These are phyloP conservation scores for Talaromyces sp. DNA, from an alignment of 2,329 filamentous ascomycete genomes.

Conservation along the genomic window DNA sequence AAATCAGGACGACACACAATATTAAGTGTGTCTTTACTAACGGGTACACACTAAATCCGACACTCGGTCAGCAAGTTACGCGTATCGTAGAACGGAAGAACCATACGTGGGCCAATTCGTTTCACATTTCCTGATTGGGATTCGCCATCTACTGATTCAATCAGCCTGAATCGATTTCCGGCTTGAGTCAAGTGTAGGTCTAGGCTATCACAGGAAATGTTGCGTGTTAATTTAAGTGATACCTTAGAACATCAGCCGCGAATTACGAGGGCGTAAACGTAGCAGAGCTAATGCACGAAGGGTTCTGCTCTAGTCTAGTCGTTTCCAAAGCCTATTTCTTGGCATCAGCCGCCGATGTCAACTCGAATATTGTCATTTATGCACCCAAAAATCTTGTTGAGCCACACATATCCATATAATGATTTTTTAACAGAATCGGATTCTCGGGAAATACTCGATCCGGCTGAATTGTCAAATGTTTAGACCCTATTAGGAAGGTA, in stretches of 20 bases:
- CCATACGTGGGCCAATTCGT: not conserved
- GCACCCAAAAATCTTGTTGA: not conserved
- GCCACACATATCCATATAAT: not conserved
- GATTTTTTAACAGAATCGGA: too few species aligned
- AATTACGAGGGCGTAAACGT: not conserved
- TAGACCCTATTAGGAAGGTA: not conserved
- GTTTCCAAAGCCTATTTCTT: not conserved
- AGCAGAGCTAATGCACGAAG: not conserved
- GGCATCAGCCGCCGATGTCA: not conserved
- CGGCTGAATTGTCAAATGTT: too few species aligned
- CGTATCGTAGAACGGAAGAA: not conserved
- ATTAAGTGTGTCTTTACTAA: not conserved
- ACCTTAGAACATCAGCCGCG: not conserved
- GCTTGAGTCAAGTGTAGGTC: not conserved
- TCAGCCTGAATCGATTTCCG: not conserved
- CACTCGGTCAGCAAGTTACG: not conserved
- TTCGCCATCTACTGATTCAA: not conserved
- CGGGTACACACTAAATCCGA: not conserved
- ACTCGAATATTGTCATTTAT: not conserved
- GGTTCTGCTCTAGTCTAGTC: not conserved
- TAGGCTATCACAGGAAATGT: not conserved
- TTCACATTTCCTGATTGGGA: slow-evolving; percentile 2
- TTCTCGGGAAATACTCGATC: too few species aligned
- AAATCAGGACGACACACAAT: not conserved
- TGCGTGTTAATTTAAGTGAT: too few species aligned